phyloP scores from a whole-genome alignment of 208 protist species.

The Trypanosoma caninum region DNA sequence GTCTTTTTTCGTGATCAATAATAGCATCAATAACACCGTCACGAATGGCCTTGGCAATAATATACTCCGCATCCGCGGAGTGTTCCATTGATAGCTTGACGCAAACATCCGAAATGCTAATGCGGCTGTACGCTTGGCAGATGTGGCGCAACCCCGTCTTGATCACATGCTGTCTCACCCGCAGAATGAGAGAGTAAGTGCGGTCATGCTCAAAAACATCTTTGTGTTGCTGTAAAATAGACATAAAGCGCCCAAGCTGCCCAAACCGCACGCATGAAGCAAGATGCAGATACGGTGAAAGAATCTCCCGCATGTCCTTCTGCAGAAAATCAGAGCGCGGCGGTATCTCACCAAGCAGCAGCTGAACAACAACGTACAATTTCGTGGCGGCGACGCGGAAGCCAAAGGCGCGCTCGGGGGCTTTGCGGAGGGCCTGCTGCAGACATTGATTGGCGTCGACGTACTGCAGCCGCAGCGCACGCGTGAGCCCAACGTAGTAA shows the following conservation, averaged over 20 bases:
- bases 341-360: constrained; percentile 97
- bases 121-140: constrained; percentile 96
- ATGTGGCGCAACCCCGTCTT: constrained; percentile 97
- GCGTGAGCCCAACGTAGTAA: constrained; percentile 95
- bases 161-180: constrained; percentile 97
- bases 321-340: constrained; percentile 89
- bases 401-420: constrained; percentile 92
- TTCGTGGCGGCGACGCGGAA: constrained; percentile 94
- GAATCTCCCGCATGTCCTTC: constrained; percentile 81
- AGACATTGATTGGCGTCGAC: constrained; percentile 92
- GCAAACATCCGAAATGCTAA: constrained; percentile 95
- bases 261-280: constrained; percentile 94
- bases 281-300: constrained; percentile 95
- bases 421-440: constrained; percentile 95
- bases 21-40: constrained; percentile 97
- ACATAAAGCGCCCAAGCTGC: constrained; percentile 93
- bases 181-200: constrained; percentile 94
- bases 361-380: constrained; percentile 95
- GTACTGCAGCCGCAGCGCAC: constrained; percentile 96
- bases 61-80: constrained; percentile 95
- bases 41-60: constrained; percentile 97
- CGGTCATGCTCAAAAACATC: constrained; percentile 92
- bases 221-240: constrained; percentile 88
- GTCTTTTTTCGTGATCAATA: constrained; percentile 93
- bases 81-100: constrained; percentile 95